phyloP scores from a whole-genome alignment of 2,329 filamentous ascomycete species.

The Berkeleyomyces basicola region DNA sequence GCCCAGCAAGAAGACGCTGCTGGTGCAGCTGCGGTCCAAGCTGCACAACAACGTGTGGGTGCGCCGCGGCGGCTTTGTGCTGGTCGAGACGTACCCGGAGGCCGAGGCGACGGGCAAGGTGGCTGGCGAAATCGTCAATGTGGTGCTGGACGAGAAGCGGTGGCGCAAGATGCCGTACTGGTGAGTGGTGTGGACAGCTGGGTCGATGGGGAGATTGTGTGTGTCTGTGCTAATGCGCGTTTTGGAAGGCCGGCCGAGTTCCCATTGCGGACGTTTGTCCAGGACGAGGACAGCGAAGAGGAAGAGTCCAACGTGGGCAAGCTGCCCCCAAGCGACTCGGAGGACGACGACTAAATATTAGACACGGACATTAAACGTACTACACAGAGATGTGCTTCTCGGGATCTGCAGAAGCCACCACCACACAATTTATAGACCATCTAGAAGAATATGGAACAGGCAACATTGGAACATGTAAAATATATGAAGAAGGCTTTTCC shows the following conservation, averaged over 20 bases:
- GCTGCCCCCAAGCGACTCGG: conserved; percentile 69
- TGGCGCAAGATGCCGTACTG: conserved; percentile 87
- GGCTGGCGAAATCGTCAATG: conserved; percentile 77
- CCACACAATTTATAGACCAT: neutral
- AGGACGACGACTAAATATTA: conserved; percentile 36
- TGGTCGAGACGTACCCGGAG: conserved; percentile 52
- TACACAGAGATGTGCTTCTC: neutral
- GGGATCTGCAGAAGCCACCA: neutral
- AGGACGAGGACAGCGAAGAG: conserved; percentile 35
- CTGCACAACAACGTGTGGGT: conserved; percentile 94
- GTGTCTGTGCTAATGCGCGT: neutral
- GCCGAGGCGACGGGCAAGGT: conserved; percentile 61
- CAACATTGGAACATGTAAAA: neutral
- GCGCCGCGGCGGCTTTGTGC: conserved; percentile 71
- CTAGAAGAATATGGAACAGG: neutral
- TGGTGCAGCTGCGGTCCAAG: conserved; percentile 67
- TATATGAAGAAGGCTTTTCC: neutral
- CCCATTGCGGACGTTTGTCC: conserved; percentile 29
- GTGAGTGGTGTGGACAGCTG: conserved; percentile 28
- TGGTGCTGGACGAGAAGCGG: conserved; percentile 76
- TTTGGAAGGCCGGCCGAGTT: conserved; percentile 49
- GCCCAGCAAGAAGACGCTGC: conserved; percentile 45
- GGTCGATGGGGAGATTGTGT: too few relatives aligned
- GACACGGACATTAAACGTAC: neutral
- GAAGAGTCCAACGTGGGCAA: conserved; percentile 69